phyloP scores from a whole-genome alignment of 202 grass and related monocot genomes.

The Elaeis oleifera region DNA sequence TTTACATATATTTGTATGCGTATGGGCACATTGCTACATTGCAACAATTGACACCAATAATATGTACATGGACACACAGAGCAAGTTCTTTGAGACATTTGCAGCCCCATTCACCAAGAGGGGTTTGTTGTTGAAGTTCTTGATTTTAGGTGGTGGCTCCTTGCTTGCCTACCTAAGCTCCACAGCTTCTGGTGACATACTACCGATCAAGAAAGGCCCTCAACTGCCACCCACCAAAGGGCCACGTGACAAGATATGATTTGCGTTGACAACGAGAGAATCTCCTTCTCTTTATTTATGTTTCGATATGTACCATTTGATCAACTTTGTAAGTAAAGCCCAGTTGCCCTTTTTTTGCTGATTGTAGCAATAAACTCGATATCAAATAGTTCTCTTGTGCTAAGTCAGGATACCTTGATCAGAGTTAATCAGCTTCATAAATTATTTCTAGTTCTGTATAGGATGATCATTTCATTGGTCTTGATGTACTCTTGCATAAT shows the following conservation, averaged over 20 bases:
- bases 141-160: slow-evolving; percentile 72
- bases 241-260: slow-evolving; percentile 86
- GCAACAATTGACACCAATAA: background rate
- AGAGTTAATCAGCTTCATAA: no score
- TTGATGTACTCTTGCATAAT: no score
- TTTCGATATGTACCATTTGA: slow-evolving; percentile 33
- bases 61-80: slow-evolving; percentile 35
- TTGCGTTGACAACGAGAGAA: background rate
- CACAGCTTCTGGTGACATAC: slow-evolving; percentile 50
- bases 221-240: slow-evolving; percentile 65
- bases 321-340: slow-evolving; percentile 10
- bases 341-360: slow-evolving; percentile 3
- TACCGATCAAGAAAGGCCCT: slow-evolving; percentile 98
- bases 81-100: slow-evolving; percentile 99
- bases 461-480: no score
- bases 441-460: no score
- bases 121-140: slow-evolving; percentile 88
- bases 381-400: background rate
- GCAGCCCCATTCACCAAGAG: slow-evolving; percentile 90
- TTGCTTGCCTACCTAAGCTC: slow-evolving; percentile 69
- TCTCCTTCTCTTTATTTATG: background rate
- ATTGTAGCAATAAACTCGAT: background rate
- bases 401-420: no score
- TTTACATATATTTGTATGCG: no score
- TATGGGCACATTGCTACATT: no score